phyloP scores from a whole-genome alignment of 345 rosid genomes.

The Sisymbrium irio region DNA sequence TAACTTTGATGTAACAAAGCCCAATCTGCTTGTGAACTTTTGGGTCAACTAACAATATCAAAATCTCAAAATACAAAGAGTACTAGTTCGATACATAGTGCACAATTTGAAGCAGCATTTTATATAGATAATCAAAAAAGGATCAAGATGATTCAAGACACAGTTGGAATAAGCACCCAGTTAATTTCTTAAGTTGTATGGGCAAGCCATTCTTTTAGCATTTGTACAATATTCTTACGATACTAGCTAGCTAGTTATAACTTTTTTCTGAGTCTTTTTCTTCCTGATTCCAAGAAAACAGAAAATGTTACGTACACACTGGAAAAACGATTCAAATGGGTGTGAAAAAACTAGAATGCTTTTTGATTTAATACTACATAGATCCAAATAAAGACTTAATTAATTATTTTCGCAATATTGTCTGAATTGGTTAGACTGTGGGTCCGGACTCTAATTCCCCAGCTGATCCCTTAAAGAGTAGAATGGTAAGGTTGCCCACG shows the following conservation, averaged over 20 bases:
- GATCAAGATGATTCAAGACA: no score
- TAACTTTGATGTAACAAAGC: no score
- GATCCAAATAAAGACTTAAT: background rate
- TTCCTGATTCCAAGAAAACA: background rate
- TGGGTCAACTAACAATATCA: no score
- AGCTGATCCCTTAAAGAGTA: conserved; percentile 66
- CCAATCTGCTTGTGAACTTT: no score
- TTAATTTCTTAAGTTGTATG: no score
- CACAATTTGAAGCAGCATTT: no score
- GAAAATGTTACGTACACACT: background rate
- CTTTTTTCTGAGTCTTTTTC: background rate
- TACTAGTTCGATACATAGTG: no score
- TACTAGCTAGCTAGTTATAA: background rate
- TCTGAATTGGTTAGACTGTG: conserved; percentile 1
- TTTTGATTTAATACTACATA: background rate
- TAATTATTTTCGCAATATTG: background rate
- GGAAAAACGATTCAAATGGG: background rate
- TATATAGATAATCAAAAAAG: no score
- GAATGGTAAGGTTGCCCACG: conserved; percentile 49
- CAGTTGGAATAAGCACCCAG: no score
- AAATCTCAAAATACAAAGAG: no score
- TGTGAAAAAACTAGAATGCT: background rate
- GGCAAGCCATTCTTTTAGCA: no score
- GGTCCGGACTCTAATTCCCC: background rate
- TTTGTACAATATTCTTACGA: background rate